These are phyloP conservation scores for Trametes meyenii DNA, from an alignment of 768 basidiomycete genomes.

Conservation along the genomic window DNA sequence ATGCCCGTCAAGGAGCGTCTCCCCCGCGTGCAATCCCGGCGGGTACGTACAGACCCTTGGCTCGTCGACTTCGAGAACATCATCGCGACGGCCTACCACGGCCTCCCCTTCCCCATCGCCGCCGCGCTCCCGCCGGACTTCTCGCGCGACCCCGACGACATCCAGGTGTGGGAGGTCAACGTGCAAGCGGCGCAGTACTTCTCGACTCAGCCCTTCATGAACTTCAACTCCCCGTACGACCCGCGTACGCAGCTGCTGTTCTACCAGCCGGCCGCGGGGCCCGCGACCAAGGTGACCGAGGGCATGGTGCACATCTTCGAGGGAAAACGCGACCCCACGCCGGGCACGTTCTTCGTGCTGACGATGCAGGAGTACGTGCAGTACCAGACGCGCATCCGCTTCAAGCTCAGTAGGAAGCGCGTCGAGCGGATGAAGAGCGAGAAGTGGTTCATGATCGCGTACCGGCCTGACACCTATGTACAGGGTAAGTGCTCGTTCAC, in stretches of 20 bases:
- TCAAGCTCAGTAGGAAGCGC: conserved; percentile 23
- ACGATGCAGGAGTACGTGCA: conserved; percentile 18
- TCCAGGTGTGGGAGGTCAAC: conserved; percentile 12
- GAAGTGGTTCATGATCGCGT: conserved; percentile 15
- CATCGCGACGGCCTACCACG: conserved; percentile 25
- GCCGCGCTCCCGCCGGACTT: conserved; percentile 18
- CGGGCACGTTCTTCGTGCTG: conserved; percentile 18
- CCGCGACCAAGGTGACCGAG: not conserved
- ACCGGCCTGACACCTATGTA: conserved; percentile 4
- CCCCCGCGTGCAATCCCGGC: conserved; percentile 21
- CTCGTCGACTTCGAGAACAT: conserved; percentile 29
- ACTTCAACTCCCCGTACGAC: conserved; percentile 12
- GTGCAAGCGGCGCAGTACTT: conserved; percentile 13
- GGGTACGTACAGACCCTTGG: conserved; percentile 30
- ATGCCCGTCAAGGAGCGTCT: conserved; percentile 27
- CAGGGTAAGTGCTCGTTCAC: not conserved
- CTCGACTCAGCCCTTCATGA: conserved; percentile 5
- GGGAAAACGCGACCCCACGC: conserved; percentile 9
- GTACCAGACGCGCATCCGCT: conserved; percentile 7
- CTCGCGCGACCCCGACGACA: conserved; percentile 19
- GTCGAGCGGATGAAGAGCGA: conserved; percentile 19
- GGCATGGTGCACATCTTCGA: conserved; percentile 14
- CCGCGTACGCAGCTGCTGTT: conserved; percentile 14
- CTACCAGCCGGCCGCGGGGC: conserved; percentile 1
- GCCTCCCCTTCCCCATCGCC: conserved; percentile 25